Evolutionary conservation across 139 green algal genomes (phyloP).

Genomic region (Axilococcus clingmanii): DNA sequence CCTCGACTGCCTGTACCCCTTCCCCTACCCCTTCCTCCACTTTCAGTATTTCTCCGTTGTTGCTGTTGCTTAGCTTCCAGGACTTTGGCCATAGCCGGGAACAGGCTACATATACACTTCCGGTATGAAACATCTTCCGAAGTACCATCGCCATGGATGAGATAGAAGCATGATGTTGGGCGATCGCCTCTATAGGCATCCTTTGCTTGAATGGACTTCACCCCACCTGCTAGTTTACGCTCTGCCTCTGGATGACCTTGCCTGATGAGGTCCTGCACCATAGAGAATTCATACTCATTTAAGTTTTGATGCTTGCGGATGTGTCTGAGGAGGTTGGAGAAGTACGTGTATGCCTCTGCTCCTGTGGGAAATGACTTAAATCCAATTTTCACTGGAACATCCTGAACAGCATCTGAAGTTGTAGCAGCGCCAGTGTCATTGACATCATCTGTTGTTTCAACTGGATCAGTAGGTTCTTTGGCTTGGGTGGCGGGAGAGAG

Average conservation of each 20-base stretch:
- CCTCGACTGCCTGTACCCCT: conserved; percentile 7
- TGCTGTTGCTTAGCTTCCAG: background rate
- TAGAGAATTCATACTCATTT: conserved; percentile 68
- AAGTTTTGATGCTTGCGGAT: conserved; percentile 32
- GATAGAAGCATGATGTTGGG: conserved; percentile 38
- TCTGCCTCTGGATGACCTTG: conserved; percentile 46
- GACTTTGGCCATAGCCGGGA: conserved; percentile 20
- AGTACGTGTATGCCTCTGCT: conserved; percentile 28
- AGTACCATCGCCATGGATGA: conserved; percentile 44
- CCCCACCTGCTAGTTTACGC: conserved; percentile 38
- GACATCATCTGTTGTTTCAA: background rate
- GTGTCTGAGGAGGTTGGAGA: conserved; percentile 23
- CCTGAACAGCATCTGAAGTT: background rate
- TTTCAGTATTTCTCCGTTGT: background rate
- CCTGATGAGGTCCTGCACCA: conserved; percentile 52
- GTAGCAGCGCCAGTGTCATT: background rate
- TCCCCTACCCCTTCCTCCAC: background rate
- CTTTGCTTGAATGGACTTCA: conserved; percentile 42
- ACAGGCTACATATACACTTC: conserved; percentile 55
- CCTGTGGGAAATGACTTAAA: conserved; percentile 42
- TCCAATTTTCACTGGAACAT: conserved; percentile 35
- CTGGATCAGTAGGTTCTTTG: background rate
- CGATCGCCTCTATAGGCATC: conserved; percentile 7
- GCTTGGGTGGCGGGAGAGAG: background rate
- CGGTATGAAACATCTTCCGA: conserved; percentile 66